phyloP scores from a whole-genome alignment of 2,329 filamentous ascomycete species.

The Elsinoe fawcettii region DNA sequence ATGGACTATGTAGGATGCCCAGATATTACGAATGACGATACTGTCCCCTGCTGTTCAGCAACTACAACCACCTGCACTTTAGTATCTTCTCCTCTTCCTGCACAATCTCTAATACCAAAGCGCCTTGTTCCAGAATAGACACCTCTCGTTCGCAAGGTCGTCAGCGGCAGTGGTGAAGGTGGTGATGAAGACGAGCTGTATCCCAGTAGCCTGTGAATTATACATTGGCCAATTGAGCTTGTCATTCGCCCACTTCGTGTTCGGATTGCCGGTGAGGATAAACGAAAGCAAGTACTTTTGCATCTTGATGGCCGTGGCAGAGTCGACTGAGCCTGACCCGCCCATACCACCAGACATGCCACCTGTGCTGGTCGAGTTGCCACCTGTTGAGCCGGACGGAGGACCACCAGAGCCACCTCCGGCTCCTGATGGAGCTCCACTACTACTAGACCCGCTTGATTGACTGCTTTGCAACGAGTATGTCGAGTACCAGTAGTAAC shows the following conservation, averaged over 20 bases:
- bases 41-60: too few relatives aligned
- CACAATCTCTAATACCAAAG: slow-evolving; percentile 34
- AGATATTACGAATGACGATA: too few relatives aligned
- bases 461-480: not conserved
- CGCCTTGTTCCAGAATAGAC: slow-evolving; percentile 30
- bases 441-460: slow-evolving; percentile 17
- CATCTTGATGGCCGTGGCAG: slow-evolving; percentile 23
- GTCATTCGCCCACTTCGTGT: slow-evolving; percentile 28
- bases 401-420: not conserved
- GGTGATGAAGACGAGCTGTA: slow-evolving; percentile 29
- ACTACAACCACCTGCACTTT: too few relatives aligned
- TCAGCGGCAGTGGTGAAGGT: slow-evolving; percentile 26
- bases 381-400: not conserved
- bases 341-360: not conserved
- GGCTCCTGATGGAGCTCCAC: slow-evolving; percentile 19
- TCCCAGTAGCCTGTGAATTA: slow-evolving; percentile 20
- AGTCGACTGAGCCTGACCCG: not conserved
- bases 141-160: slow-evolving; percentile 29
- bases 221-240: slow-evolving; percentile 32
- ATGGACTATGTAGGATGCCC: not conserved
- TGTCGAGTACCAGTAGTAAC: slow-evolving; percentile 30
- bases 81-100: too few relatives aligned
- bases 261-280: slow-evolving; percentile 27
- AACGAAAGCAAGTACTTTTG: slow-evolving; percentile 29
- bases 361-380: not conserved